Conservation (phyloP, 768 basidiomycete genomes). For the Auriscalpium microsporum region DNA sequence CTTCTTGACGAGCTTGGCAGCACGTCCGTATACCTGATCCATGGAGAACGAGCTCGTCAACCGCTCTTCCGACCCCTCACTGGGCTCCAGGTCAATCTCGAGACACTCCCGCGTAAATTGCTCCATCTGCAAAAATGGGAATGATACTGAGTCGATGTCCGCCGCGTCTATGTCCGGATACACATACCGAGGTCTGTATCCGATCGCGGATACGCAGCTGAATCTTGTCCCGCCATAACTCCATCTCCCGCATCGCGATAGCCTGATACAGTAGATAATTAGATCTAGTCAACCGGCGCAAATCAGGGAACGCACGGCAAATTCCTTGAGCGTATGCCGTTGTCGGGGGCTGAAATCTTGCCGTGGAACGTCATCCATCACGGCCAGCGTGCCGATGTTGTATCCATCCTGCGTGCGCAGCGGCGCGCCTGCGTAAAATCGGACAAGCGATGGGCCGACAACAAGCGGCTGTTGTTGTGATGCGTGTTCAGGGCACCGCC, state of each 20-base stretch:
- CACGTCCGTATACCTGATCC: constrained; percentile 88
- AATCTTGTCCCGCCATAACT: constrained; percentile 94
- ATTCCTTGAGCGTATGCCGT: constrained; percentile 88
- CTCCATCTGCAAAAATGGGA: constrained; percentile 59
- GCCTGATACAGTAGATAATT: constrained; percentile 32
- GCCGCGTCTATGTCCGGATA: background rate
- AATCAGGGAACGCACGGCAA: constrained; percentile 43
- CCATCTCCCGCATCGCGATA: constrained; percentile 91
- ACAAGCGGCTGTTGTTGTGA: constrained; percentile 55
- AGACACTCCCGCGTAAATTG: constrained; percentile 91
- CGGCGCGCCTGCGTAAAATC: constrained; percentile 91
- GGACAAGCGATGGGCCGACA: constrained; percentile 51
- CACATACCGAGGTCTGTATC: constrained; percentile 77
- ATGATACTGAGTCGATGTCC: background rate
- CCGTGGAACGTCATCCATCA: constrained; percentile 77
- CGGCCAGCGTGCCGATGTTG: constrained; percentile 83
- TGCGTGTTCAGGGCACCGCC: background rate
- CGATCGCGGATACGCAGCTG: constrained; percentile 85
- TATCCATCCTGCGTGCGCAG: constrained; percentile 82
- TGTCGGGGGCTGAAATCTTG: constrained; percentile 84
- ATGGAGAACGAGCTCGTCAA: constrained; percentile 38
- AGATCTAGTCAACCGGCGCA: background rate
- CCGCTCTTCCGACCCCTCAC: constrained; percentile 30
- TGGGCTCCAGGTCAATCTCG: constrained; percentile 67
- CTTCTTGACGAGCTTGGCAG: constrained; percentile 79